phyloP scores from a whole-genome alignment of 306 rosid genomes.

The Prunus dulcis region DNA sequence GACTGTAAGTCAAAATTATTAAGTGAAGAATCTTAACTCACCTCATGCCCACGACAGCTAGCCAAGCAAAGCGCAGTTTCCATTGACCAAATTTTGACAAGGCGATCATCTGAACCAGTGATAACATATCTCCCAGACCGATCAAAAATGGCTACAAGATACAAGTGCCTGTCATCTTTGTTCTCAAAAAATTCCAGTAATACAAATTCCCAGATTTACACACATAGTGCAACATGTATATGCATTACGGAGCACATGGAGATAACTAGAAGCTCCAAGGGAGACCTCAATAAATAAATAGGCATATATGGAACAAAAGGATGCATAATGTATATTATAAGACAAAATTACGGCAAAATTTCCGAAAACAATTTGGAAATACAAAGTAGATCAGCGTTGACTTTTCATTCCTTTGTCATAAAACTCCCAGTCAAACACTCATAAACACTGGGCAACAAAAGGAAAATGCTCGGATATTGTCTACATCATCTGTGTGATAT shows the following conservation, averaged over 20 bases:
- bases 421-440: background rate
- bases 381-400: background rate
- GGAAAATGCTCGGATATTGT: background rate
- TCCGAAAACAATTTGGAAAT: background rate
- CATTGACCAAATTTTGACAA: conserved; percentile 96
- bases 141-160: conserved; percentile 85
- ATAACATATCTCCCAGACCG: conserved; percentile 85
- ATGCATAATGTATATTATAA: background rate
- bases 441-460: background rate
- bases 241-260: background rate
- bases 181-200: background rate
- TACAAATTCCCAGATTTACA: background rate
- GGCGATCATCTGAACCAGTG: conserved; percentile 91
- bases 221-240: background rate
- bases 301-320: background rate
- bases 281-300: background rate
- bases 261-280: background rate
- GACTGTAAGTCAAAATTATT: conserved; percentile 19
- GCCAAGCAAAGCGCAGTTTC: conserved; percentile 90
- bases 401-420: background rate
- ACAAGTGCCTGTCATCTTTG: conserved; percentile 16
- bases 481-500: conserved; percentile 5
- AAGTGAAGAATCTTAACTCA: conserved; percentile 43
- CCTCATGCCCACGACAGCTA: conserved; percentile 94
- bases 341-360: background rate